A percentile compares a stretch with the other conserved stretches of the same genome.
These are phyloP conservation scores for Porphyrellus cyaneotinctus DNA, from an alignment of 768 basidiomycete genomes.

Conservation along the genomic window DNA sequence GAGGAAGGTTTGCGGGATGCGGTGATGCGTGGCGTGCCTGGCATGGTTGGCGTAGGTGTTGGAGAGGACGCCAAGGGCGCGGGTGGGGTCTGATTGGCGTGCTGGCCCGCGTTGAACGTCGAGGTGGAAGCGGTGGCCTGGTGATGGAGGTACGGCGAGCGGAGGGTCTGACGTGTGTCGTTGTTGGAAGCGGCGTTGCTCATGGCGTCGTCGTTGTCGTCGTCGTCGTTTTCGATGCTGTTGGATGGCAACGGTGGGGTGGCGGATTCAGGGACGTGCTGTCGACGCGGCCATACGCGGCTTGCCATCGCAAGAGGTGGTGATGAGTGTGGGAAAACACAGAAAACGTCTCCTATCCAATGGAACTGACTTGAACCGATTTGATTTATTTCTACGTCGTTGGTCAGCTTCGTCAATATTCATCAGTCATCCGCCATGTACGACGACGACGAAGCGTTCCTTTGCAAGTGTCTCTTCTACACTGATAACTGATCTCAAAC, in stretches of 20 bases:
- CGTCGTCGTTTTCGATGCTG: background rate
- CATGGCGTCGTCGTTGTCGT: conserved; percentile 26
- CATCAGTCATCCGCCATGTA: too few species aligned
- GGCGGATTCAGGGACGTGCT: conserved; percentile 4
- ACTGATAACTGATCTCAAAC: too few species aligned
- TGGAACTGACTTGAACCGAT: too few species aligned
- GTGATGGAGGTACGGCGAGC: conserved; percentile 39
- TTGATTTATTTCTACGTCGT: too few species aligned
- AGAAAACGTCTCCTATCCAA: too few species aligned
- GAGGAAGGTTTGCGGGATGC: conserved; percentile 32
- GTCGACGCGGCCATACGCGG: conserved; percentile 22
- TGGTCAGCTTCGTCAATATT: too few species aligned
- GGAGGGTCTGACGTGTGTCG: conserved; percentile 2
- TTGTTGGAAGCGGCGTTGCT: conserved; percentile 15
- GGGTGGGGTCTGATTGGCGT: background rate
- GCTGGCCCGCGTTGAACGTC: conserved; percentile 29
- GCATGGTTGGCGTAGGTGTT: conserved; percentile 16
- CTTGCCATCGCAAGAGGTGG: conserved; percentile 18
- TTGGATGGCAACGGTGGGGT: background rate
- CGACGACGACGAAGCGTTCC: too few species aligned
- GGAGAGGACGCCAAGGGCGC: conserved; percentile 10
- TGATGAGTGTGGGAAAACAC: conserved; percentile 22
- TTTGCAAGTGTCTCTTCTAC: too few species aligned
- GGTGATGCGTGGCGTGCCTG: conserved; percentile 24
- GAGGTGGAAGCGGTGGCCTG: conserved; percentile 35